These are phyloP conservation scores for Kwoniella heveanensis DNA, from an alignment of 768 basidiomycete genomes.

Conservation along the genomic window DNA sequence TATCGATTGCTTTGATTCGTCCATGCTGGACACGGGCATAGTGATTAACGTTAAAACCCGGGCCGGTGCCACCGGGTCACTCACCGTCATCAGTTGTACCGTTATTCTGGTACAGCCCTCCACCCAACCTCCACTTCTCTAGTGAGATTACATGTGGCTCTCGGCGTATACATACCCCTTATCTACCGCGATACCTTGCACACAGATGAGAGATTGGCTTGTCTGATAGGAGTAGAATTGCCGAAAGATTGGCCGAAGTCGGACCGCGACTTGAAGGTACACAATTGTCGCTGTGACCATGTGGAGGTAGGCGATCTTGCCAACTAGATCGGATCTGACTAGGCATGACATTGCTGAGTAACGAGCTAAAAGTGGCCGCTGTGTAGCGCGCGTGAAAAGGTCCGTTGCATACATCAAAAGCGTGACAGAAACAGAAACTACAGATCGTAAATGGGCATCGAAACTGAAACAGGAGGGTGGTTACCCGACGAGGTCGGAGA, in stretches of 20 bases:
- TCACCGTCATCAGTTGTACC: no score
- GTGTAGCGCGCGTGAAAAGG: not conserved
- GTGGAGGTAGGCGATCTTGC: not conserved
- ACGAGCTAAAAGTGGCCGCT: no score
- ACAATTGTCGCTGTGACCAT: no score
- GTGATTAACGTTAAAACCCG: not conserved
- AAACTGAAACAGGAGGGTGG: not conserved
- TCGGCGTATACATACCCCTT: not conserved
- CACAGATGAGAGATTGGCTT: no score
- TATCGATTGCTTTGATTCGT: not conserved
- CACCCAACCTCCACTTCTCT: no score
- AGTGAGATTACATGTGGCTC: no score
- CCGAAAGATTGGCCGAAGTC: not conserved
- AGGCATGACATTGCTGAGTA: no score
- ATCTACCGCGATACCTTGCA: not conserved
- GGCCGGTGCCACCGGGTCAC: not conserved
- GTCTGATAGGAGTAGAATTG: no score
- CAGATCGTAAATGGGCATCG: not conserved
- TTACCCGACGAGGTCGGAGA: slow-evolving; percentile 11
- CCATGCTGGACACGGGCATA: not conserved
- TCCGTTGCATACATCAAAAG: not conserved
- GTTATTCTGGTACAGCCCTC: not conserved
- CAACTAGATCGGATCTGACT: no score
- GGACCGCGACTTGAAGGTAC: not conserved
- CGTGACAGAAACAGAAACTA: not conserved